These are phyloP conservation scores for Mucor mucedo DNA, from an alignment of 371 early-diverging fungal genomes.

Conservation along the genomic window DNA sequence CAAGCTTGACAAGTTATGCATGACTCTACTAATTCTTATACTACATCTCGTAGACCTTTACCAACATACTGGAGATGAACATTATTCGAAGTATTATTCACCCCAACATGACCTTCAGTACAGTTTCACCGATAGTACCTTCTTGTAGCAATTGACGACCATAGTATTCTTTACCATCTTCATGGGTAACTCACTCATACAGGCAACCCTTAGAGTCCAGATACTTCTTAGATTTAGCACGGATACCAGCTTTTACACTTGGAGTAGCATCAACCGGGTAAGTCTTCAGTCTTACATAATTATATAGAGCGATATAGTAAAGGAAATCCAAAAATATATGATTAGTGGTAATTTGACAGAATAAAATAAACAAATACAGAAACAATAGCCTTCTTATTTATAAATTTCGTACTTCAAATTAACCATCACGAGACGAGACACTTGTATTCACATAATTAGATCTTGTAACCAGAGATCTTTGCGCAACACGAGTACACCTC, in stretches of 20 bases:
- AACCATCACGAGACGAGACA: too few relatives aligned
- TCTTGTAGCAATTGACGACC: conserved; percentile 24
- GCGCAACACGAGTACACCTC: too few relatives aligned
- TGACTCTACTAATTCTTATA: background rate
- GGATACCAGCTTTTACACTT: conserved; percentile 3
- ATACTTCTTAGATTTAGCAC: too few relatives aligned
- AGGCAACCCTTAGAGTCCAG: background rate
- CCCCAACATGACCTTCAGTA: conserved; percentile 27
- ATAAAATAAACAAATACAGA: too few relatives aligned
- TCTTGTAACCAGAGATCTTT: too few relatives aligned
- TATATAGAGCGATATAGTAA: conserved; percentile 4
- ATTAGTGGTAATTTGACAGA: background rate
- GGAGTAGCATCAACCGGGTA: conserved; percentile 11
- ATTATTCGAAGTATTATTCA: background rate
- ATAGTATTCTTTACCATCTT: background rate
- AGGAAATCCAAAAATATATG: background rate
- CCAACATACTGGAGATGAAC: too few relatives aligned
- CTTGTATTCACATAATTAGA: too few relatives aligned
- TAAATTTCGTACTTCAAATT: too few relatives aligned
- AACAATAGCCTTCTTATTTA: too few relatives aligned
- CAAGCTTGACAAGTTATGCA: conserved; percentile 21
- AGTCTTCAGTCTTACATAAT: conserved; percentile 3
- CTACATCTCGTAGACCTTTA: too few relatives aligned
- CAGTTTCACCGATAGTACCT: background rate
- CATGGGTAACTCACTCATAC: conserved; percentile 7